phyloP scores from a whole-genome alignment of 495 filamentous ascomycete genomes.

The Penicillium simplicissimum region DNA sequence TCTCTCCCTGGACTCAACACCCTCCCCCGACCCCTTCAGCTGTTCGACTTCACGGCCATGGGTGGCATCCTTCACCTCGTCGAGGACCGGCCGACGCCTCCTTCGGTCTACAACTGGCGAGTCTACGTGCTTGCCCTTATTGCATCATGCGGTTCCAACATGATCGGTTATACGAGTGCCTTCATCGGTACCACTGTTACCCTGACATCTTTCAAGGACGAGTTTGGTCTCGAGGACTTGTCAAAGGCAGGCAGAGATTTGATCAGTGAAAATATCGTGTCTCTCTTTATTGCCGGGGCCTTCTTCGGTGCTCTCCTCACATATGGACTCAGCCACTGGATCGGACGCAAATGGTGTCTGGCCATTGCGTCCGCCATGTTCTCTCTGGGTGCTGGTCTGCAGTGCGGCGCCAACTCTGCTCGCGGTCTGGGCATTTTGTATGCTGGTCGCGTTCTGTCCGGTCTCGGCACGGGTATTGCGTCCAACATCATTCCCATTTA shows the following conservation, averaged over 20 bases:
- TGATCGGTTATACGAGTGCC: constrained; percentile 70
- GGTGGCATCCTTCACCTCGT: constrained; percentile 55
- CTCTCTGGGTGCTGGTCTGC: constrained; percentile 63
- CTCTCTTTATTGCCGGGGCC: constrained; percentile 66
- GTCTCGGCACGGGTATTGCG: constrained; percentile 74
- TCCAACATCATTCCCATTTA: constrained; percentile 79
- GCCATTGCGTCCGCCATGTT: constrained; percentile 56
- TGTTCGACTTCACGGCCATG: constrained; percentile 44
- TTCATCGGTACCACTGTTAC: constrained; percentile 72
- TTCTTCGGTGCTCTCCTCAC: constrained; percentile 67
- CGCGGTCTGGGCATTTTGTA: constrained; percentile 64
- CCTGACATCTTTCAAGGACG: constrained; percentile 57
- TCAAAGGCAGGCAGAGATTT: constrained; percentile 40
- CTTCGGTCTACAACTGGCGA: constrained; percentile 74
- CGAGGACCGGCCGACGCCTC: constrained; percentile 66
- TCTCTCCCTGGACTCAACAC: constrained; percentile 4
- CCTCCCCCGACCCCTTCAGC: constrained; percentile 8
- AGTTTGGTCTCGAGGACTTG: constrained; percentile 56
- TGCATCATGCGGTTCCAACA: constrained; percentile 68
- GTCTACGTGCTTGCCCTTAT: constrained; percentile 62
- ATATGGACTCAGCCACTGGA: constrained; percentile 56
- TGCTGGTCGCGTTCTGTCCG: constrained; percentile 70
- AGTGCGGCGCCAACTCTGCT: constrained; percentile 57
- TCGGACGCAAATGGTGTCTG: constrained; percentile 59
- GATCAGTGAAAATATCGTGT: constrained; percentile 67